Base-by-base conservation (phyloP, 2,329 filamentous ascomycete genomes). In the Ophiostoma tasmaniense region DNA sequence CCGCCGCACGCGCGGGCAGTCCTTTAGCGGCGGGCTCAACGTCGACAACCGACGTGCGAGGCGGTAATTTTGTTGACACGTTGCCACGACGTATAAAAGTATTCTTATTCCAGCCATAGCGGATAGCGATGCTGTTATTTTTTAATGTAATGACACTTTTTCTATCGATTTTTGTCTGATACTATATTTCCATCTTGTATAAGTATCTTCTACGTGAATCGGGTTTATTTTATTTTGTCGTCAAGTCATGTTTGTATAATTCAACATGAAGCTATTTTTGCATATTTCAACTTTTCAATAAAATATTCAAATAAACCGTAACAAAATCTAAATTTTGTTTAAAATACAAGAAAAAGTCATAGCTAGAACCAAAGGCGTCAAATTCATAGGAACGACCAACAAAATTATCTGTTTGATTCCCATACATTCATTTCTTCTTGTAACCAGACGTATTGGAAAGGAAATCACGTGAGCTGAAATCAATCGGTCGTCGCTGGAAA, bases 1-100 rank as follows among this genome's bases (percentile, higher is more conserved):
- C 20, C 52, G 64, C n/a, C 68, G 68, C 11, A 39, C 28, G 59
- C 65, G 65, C 1, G 68, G 59, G 2, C 68, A 66, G 37, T 69
- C 68, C 20, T 55, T 67, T 14, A 42, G 52, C 28, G 55, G 65
- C 55, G 25, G 25, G 3, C 55, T 30, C 55, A 61, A 61, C 20
- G 55, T 61, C 4, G 55, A 14, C 39, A 59, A n/a, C 64, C 59
- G 13, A 8, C 35, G 20, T 33, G 50, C 37, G 2, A n/a, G 55
- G 64, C 42, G 68, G 68, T 28, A 22, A 28, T 13, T 2, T 30
- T 20, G 25, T 33, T 33, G n/a, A n/a, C n/a, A n/a, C n/a, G n/a
- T n/a, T 33, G 5, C 33, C 33, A 33, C 8, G 33, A 33, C 33
- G 33, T 33, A 33, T 42, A 22, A 42, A 7, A 37, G 37, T 45